Percentiles rank a stretch among this genome's conserved stretches.
phyloP scores from a whole-genome alignment of 305 asterid genomes.

The Solanum chacoense region DNA sequence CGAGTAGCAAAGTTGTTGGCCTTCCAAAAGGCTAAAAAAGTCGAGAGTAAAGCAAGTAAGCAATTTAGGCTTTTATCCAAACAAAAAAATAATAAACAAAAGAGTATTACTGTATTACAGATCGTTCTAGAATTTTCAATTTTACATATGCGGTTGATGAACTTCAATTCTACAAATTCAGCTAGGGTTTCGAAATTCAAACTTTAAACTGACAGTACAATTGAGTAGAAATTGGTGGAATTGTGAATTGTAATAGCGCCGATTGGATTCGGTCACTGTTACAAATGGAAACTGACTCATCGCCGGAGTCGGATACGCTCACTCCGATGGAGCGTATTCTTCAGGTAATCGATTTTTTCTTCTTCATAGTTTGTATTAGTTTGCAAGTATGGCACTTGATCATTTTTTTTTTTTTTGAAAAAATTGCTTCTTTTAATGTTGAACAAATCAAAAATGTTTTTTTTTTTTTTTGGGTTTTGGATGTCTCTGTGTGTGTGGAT shows the following conservation, averaged over 20 bases:
- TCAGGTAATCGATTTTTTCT: background rate
- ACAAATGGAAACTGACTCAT: slow-evolving; percentile 55
- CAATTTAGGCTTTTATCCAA: background rate
- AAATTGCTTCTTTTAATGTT: background rate
- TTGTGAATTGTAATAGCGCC: slow-evolving; percentile 33
- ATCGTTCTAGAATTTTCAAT: background rate
- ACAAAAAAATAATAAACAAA: background rate
- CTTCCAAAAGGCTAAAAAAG: background rate
- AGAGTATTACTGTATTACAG: background rate
- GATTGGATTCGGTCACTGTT: slow-evolving; percentile 48
- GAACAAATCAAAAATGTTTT: background rate
- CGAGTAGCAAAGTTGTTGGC: background rate
- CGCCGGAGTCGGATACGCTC: slow-evolving; percentile 3
- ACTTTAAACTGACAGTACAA: background rate
- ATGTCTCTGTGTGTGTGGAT: background rate
- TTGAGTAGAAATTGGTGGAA: slow-evolving; percentile 15
- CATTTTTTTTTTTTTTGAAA: background rate
- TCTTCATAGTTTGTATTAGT: background rate
- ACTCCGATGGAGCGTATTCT: slow-evolving; percentile 16
- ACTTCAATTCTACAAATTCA: background rate
- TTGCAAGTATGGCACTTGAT: background rate
- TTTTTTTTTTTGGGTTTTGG: background rate
- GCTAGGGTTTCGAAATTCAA: background rate
- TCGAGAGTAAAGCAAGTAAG: background rate
- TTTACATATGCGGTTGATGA: background rate